Conservation (phyloP, 495 filamentous ascomycete genomes). For the Thermothielavioides terrestris region DNA sequence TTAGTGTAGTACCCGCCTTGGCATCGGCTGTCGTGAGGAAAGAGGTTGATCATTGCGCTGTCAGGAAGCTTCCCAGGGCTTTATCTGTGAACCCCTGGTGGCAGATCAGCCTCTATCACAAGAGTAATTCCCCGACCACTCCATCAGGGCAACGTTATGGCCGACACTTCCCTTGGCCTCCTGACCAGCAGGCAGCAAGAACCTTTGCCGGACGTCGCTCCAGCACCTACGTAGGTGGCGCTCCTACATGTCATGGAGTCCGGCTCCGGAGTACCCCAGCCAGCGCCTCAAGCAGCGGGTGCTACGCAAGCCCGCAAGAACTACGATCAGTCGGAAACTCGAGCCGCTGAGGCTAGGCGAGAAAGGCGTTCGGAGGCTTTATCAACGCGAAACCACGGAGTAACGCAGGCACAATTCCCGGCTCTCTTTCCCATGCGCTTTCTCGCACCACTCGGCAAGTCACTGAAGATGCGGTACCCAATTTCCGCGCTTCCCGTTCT, state of each 20-base stretch:
- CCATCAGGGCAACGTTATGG: too few relatives aligned
- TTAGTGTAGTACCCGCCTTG: neutral
- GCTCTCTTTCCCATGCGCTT: neutral
- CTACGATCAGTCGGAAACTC: neutral
- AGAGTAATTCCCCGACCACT: too few relatives aligned
- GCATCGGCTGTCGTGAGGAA: neutral
- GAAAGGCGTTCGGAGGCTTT: neutral
- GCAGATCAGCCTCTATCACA: neutral
- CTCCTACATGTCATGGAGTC: too few relatives aligned
- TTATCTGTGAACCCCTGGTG: neutral
- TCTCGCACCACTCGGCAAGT: neutral
- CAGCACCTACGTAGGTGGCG: conserved; percentile 2
- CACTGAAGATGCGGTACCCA: conserved; percentile 3
- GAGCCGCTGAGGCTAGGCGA: neutral
- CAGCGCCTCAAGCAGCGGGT: neutral
- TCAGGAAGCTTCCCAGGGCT: neutral
- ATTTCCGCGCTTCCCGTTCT: neutral
- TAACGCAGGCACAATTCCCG: conserved; percentile 2
- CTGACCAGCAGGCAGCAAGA: neutral
- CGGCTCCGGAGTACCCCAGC: conserved; percentile 2
- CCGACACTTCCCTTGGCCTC: neutral
- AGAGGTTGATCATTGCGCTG: neutral
- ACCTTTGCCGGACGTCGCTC: neutral
- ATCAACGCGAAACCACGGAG: conserved; percentile 2
- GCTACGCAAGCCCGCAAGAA: neutral